A percentile compares a stretch with the other conserved stretches of the same genome.
These are phyloP conservation scores for Phoenix roebelenii DNA, from an alignment of 176 grass and related monocot genomes.

Conservation along the genomic window DNA sequence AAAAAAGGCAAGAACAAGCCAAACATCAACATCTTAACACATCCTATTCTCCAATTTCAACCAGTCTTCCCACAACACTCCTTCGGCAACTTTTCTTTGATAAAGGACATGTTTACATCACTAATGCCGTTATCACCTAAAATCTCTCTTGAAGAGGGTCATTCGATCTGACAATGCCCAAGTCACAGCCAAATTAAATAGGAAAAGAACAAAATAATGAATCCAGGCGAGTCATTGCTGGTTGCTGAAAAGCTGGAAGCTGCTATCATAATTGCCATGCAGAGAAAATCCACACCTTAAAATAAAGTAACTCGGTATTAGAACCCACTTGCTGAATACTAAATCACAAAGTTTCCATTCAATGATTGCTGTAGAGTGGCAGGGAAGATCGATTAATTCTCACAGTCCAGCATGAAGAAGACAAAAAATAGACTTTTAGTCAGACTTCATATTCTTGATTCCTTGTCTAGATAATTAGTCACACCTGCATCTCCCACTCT, in stretches of 20 bases:
- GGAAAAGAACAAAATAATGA: not conserved
- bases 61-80: not conserved
- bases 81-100: not conserved
- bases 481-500: not conserved
- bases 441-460: not conserved
- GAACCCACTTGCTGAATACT: no score
- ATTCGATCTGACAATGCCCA: not conserved
- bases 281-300: not conserved
- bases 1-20: constrained; percentile 3
- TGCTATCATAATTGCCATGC: not conserved
- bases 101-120: not conserved
- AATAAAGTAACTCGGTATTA: not conserved
- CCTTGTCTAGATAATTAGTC: not conserved
- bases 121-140: not conserved
- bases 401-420: no score
- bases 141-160: not conserved
- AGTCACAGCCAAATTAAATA: not conserved
- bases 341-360: no score
- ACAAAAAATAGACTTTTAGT: no score
- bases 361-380: no score
- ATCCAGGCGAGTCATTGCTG: not conserved
- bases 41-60: constrained; percentile 13
- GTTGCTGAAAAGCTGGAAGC: not conserved
- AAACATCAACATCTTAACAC: constrained; percentile 7
- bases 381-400: no score